phyloP scores from a whole-genome alignment of 768 basidiomycete genomes.

The Dendrothele bispora region DNA sequence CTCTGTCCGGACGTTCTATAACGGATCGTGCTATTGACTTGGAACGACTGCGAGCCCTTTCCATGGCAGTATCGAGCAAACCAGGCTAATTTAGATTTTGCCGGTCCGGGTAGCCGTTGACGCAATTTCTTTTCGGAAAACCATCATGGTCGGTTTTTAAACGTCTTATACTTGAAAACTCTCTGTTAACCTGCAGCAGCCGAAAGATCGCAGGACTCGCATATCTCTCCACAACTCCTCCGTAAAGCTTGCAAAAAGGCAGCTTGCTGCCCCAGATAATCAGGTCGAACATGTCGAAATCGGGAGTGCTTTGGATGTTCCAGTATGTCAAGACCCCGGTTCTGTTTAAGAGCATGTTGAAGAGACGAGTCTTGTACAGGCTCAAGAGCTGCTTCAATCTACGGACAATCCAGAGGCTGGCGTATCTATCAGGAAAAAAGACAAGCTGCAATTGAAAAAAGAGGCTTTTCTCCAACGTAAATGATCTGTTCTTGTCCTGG shows the following conservation, averaged over 20 bases:
- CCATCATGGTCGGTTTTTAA: too few species aligned
- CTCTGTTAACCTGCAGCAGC: too few species aligned
- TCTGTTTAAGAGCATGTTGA: constrained; percentile 7
- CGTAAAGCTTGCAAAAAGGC: constrained; percentile 49
- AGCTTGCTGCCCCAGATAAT: constrained; percentile 50
- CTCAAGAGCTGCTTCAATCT: constrained; percentile 41
- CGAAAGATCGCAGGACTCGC: constrained; percentile 44
- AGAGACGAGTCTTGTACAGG: constrained; percentile 28
- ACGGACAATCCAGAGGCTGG: constrained; percentile 24
- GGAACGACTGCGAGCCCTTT: constrained; percentile 3
- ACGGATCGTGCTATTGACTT: background rate
- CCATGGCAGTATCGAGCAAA: background rate
- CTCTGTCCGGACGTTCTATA: background rate
- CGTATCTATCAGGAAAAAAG: constrained; percentile 54
- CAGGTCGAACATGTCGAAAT: constrained; percentile 48
- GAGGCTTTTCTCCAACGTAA: constrained; percentile 69
- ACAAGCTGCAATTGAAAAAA: constrained; percentile 63
- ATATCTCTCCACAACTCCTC: constrained; percentile 48
- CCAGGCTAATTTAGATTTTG: background rate
- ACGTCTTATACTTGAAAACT: too few species aligned
- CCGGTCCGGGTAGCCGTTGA: background rate
- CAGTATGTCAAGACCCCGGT: constrained; percentile 43
- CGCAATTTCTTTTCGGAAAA: too few species aligned
- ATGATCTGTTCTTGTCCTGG: constrained; percentile 7
- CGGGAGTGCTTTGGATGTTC: constrained; percentile 36